phyloP scores from a whole-genome alignment of 1,284 basidiomycete genomes.

The Apiotrichum porosum region DNA sequence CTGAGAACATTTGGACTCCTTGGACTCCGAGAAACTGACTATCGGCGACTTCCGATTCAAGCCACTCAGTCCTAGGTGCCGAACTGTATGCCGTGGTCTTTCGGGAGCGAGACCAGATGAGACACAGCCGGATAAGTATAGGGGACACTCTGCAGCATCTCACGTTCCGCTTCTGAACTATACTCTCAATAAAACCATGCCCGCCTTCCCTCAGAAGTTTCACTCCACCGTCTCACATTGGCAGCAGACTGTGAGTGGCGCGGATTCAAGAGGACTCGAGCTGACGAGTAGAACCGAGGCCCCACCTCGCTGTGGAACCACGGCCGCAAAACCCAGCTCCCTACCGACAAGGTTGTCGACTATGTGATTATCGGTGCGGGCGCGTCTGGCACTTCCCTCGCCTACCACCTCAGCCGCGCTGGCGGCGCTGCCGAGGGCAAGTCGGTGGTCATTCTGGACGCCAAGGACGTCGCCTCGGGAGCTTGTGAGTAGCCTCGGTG shows the following conservation, averaged over 20 bases:
- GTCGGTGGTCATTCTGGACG: slow-evolving; percentile 32
- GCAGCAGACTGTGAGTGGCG: slow-evolving; percentile 26
- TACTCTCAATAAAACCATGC: no score
- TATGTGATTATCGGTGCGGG: slow-evolving; percentile 27
- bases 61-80: no score
- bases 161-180: no score
- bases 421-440: slow-evolving; percentile 22
- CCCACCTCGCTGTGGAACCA: slow-evolving; percentile 23
- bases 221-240: slow-evolving; percentile 31
- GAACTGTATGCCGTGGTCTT: no score
- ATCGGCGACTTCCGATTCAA: no score
- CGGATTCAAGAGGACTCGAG: no score
- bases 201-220: slow-evolving; percentile 28
- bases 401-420: slow-evolving; percentile 31
- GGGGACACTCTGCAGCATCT: no score
- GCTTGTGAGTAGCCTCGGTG: slow-evolving; percentile 40
- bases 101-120: no score
- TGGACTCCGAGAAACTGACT: no score
- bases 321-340: slow-evolving; percentile 15
- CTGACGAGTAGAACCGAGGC: slow-evolving; percentile 19
- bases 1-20: no score
- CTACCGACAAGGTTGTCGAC: slow-evolving; percentile 19
- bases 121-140: no score
- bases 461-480: slow-evolving; percentile 39
- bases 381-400: slow-evolving; percentile 22